Evolutionary conservation across 164 flowering plant genomes (phyloP).

Genomic region (Nymphaea colorata): DNA sequence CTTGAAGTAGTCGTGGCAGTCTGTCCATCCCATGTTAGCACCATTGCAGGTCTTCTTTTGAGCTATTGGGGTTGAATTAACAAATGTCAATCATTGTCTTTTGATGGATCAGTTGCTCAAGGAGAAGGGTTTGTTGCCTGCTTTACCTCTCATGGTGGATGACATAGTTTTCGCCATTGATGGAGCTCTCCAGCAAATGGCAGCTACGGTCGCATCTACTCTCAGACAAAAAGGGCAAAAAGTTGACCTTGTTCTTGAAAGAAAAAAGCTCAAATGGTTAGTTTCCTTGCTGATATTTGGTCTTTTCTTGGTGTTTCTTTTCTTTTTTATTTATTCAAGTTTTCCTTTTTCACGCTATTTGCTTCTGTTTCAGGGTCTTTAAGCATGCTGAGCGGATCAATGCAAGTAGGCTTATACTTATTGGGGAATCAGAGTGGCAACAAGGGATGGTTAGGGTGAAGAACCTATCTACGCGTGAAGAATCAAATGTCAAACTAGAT

Average conservation of each 20-base stretch:
- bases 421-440: slow-evolving; percentile 78
- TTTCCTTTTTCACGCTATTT: background rate
- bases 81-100: background rate
- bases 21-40: too few relatives aligned
- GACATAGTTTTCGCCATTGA: slow-evolving; percentile 80
- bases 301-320: background rate
- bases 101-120: slow-evolving; percentile 51
- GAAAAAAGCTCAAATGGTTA: slow-evolving; percentile 83
- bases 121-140: slow-evolving; percentile 70
- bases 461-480: slow-evolving; percentile 62
- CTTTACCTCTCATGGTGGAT: slow-evolving; percentile 47
- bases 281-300: background rate
- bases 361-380: slow-evolving; percentile 47
- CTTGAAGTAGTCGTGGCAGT: too few relatives aligned
- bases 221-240: slow-evolving; percentile 76
- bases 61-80: too few relatives aligned
- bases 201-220: slow-evolving; percentile 50
- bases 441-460: slow-evolving; percentile 77
- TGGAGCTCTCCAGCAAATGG: slow-evolving; percentile 67
- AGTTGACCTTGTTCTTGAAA: slow-evolving; percentile 82
- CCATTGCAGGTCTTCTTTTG: background rate
- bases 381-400: slow-evolving; percentile 74
- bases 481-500: slow-evolving; percentile 47
- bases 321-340: background rate
- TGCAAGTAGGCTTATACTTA: slow-evolving; percentile 63